These are phyloP conservation scores for Eimeria falciformis DNA, from an alignment of 169 alveolate genomes.

Conservation along the genomic window DNA sequence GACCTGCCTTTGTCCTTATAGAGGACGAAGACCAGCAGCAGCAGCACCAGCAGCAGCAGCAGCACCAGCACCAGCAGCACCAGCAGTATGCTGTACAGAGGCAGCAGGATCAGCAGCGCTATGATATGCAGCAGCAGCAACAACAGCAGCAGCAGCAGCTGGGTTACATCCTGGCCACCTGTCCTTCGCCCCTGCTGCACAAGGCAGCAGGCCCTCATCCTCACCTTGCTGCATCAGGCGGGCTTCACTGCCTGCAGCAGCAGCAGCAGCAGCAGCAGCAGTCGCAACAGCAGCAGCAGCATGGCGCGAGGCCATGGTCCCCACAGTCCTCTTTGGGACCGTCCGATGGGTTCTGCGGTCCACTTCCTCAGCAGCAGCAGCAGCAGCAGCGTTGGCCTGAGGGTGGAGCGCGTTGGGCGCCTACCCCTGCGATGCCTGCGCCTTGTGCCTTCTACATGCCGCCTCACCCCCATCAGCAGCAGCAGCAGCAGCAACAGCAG, in stretches of 20 bases:
- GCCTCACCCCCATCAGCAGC: conserved; percentile 31
- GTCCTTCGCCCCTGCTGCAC: too few species aligned
- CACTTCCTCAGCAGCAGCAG: conserved; percentile 14
- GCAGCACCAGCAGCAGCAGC: conserved; percentile 18
- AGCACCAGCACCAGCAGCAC: conserved; percentile 19
- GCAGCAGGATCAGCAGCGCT: neutral
- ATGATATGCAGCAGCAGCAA: conserved; percentile 3
- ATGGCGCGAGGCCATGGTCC: neutral
- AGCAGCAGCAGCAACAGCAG: conserved; percentile 37
- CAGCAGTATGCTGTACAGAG: neutral
- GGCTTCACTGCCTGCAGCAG: neutral
- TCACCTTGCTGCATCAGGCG: neutral
- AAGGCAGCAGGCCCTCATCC: too few species aligned
- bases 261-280: conserved; percentile 41
- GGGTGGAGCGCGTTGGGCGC: neutral
- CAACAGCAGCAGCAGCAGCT: neutral
- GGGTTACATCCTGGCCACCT: neutral
- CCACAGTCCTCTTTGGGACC: neutral
- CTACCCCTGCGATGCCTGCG: neutral
- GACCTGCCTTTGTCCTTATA: neutral
- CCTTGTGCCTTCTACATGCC: neutral
- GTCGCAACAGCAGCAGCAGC: conserved; percentile 53
- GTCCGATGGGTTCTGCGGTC: neutral
- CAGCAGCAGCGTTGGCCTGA: conserved; percentile 14
- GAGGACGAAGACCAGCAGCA: neutral